Base-by-base conservation (phyloP, 192 early-diverging fungal species). In the Backusella macrospora region DNA sequence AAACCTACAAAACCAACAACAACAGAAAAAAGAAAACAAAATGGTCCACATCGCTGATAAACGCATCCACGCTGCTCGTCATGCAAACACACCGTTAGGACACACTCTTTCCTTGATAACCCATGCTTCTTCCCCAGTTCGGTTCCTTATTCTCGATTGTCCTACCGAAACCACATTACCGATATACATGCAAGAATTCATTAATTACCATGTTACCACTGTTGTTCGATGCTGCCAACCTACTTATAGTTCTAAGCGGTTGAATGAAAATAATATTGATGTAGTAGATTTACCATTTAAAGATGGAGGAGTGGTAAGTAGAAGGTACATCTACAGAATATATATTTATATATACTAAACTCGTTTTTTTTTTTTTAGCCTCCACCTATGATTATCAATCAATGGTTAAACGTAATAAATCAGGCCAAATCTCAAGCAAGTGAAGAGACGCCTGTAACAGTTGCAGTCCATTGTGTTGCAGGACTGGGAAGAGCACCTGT, bases 381-480 rank as follows among this genome's bases (percentile, higher is more conserved):
- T 44, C 85, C 87, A 8, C 48, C 75, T 21, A n/a, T 45, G 3
- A 83, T 89, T 13, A 71, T 88, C 18, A 76, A 78, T 69, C 76
- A 84, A 59, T 94, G 90, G 85, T 76, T 95, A 23, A 68, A 85
- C 72, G 78, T 95, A 34, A 84, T 92, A 16, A 87, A 87, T 44
- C 82, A 83, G 16, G 76, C 85, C 23, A 65, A 79, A 9, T 65
- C 48, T 45, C 67, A 81, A 55, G 78, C 78, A 2, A 14, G 48
- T 69, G 42, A 48, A 18, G 65, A 18, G n/a, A 44, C 16, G 1
- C 47, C 45, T 34, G 83, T 83, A 23, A 91, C 90, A 2, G 89
- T 93, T 65, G 95, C 94, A 1, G 90, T 97, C 1, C 96, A 98
- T 74, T 98, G 96, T 75, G 96, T 98, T n/a, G 95, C 96, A 6